A percentile compares a stretch with the other conserved stretches of the same genome.
Conservation (phyloP, 1,284 basidiomycete species). For the Thecaphora thlaspeos region DNA sequence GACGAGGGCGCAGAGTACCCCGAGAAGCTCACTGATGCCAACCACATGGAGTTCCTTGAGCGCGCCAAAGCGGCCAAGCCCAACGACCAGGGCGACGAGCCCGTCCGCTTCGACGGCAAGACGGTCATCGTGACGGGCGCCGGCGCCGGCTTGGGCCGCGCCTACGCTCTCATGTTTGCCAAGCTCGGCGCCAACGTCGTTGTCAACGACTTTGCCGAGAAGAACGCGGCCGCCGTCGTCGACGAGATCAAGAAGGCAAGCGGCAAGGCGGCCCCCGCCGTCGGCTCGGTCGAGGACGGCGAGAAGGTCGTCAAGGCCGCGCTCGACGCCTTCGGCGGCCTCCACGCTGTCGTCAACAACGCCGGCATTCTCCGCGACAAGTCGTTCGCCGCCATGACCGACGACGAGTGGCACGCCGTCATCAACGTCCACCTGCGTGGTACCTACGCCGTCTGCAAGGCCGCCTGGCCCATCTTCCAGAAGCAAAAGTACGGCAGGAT, state of each 20-base stretch:
- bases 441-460: conserved; percentile 70
- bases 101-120: conserved; percentile 81
- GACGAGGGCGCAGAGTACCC: conserved; percentile 72
- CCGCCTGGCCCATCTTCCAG: conserved; percentile 94
- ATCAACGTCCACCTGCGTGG: conserved; percentile 77
- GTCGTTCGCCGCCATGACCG: conserved; percentile 83
- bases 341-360: conserved; percentile 87
- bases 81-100: conserved; percentile 70
- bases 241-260: conserved; percentile 83
- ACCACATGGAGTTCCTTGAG: conserved; percentile 67
- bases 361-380: conserved; percentile 87
- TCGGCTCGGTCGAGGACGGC: conserved; percentile 83
- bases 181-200: conserved; percentile 92
- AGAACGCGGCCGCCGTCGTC: conserved; percentile 78
- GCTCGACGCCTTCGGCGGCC: conserved; percentile 79
- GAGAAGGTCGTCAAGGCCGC: conserved; percentile 85
- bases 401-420: conserved; percentile 92
- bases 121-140: conserved; percentile 88
- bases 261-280: conserved; percentile 79
- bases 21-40: conserved; percentile 66
- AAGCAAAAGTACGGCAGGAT: conserved; percentile 97
- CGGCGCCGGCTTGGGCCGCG: conserved; percentile 70
- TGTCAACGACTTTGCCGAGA: conserved; percentile 89
- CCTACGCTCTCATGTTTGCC: conserved; percentile 87
- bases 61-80: conserved; percentile 68